Conservation (phyloP, 208 protist species). For the Leishmania major region DNA sequence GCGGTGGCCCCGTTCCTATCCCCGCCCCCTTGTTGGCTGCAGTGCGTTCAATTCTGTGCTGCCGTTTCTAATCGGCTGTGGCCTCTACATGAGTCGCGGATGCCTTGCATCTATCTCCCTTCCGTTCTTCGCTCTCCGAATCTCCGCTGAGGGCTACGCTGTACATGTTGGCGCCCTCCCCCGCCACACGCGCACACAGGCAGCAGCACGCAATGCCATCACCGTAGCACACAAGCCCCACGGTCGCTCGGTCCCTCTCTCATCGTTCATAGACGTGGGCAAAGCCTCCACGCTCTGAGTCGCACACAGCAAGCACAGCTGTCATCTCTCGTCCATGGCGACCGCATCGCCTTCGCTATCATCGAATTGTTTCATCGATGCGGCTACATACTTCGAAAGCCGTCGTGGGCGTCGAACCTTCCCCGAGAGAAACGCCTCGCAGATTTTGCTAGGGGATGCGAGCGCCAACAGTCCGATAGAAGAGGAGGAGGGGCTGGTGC, state of each 20-base stretch:
- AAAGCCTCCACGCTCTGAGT: not conserved
- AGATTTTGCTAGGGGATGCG: conserved; percentile 12
- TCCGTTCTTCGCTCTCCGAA: not conserved
- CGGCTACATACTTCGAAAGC: conserved; percentile 7
- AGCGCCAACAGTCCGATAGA: not conserved
- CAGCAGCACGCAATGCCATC: not conserved
- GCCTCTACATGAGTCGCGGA: not conserved
- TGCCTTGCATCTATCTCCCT: not conserved
- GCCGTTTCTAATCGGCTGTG: not conserved
- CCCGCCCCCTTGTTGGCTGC: not conserved
- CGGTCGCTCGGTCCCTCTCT: not conserved
- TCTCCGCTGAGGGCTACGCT: not conserved
- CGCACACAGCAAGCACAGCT: not conserved
- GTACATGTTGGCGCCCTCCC: not conserved
- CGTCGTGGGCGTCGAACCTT: conserved; percentile 14
- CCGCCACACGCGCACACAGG: not conserved
- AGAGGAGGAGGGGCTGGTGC: not conserved
- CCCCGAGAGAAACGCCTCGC: conserved; percentile 5
- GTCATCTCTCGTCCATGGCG: not conserved
- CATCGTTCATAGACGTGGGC: not conserved
- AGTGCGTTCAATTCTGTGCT: not conserved
- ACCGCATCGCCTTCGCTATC: not conserved
- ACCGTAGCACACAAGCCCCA: not conserved
- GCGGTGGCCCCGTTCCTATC: not conserved
- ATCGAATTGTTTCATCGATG: not conserved